These are phyloP conservation scores for Candida peoriensis DNA, from an alignment of 805 yeast species.

Conservation along the genomic window DNA sequence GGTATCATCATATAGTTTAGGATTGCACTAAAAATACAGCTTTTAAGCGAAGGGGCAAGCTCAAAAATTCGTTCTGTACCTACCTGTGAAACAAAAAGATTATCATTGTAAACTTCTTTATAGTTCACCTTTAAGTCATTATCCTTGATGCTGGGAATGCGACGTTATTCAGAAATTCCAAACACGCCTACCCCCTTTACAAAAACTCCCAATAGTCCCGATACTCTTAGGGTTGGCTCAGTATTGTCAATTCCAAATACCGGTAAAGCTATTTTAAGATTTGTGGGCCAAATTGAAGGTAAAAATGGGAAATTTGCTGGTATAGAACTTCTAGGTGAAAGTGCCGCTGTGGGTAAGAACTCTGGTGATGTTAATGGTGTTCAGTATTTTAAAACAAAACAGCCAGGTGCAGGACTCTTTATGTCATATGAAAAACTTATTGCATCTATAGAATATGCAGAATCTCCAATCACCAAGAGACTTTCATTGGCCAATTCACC, in stretches of 20 bases:
- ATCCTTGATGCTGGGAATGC: too few species aligned
- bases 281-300: conserved; percentile 66
- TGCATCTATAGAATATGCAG: conserved; percentile 11
- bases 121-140: too few species aligned
- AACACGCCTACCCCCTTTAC: conserved; percentile 21
- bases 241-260: conserved; percentile 55
- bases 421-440: conserved; percentile 47
- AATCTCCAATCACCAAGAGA: conserved; percentile 12
- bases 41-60: too few species aligned
- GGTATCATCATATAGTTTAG: too few species aligned
- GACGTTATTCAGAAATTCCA: conserved; percentile 21
- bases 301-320: conserved; percentile 83
- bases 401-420: conserved; percentile 71
- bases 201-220: conserved; percentile 7
- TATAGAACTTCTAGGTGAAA: conserved; percentile 70
- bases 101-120: too few species aligned
- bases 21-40: too few species aligned
- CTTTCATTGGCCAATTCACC: conserved; percentile 7
- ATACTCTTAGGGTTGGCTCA: conserved; percentile 14
- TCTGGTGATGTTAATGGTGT: conserved; percentile 76
- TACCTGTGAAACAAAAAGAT: too few species aligned
- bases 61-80: too few species aligned
- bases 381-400: conserved; percentile 59
- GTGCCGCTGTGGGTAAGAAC: conserved; percentile 68
- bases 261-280: conserved; percentile 62